These are phyloP conservation scores for Haematococcus lacustris DNA, from an alignment of 139 green algal species.

Conservation along the genomic window DNA sequence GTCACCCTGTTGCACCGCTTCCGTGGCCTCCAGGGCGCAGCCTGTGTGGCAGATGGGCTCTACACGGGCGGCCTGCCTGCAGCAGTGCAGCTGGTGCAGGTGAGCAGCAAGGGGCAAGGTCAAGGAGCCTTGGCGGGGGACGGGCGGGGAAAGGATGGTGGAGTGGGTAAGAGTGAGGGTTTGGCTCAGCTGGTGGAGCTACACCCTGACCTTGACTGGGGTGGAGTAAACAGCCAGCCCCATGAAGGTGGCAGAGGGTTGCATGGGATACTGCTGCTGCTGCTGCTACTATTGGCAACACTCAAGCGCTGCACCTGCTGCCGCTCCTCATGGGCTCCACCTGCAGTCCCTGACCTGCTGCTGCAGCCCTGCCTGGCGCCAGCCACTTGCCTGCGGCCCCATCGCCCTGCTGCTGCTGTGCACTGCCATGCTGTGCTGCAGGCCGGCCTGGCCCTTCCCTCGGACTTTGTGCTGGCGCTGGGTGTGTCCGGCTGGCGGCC, in stretches of 20 bases:
- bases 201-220: too few relatives aligned
- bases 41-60: conserved; percentile 7
- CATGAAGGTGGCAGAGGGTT: too few relatives aligned
- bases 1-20: conserved; percentile 43
- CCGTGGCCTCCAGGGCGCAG: conserved; percentile 11
- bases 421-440: neutral
- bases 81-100: conserved; percentile 27
- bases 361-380: neutral
- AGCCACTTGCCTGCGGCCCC: neutral
- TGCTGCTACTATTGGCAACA: neutral
- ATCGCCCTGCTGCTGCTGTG: neutral
- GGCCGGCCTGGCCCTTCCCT: conserved; percentile 19
- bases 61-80: conserved; percentile 30
- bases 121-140: neutral
- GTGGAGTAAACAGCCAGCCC: too few relatives aligned
- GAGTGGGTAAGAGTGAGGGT: too few relatives aligned
- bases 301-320: neutral
- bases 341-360: neutral
- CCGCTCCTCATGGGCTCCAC: neutral
- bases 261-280: neutral
- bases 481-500: conserved; percentile 34
- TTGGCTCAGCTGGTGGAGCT: too few relatives aligned
- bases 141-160: too few relatives aligned
- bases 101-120: neutral
- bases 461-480: conserved; percentile 34